Evolutionary conservation across 2,329 filamentous ascomycete species (phyloP), one percentile per base, ranked within the genome.

Genomic region (Colletotrichum caudatum): DNA sequence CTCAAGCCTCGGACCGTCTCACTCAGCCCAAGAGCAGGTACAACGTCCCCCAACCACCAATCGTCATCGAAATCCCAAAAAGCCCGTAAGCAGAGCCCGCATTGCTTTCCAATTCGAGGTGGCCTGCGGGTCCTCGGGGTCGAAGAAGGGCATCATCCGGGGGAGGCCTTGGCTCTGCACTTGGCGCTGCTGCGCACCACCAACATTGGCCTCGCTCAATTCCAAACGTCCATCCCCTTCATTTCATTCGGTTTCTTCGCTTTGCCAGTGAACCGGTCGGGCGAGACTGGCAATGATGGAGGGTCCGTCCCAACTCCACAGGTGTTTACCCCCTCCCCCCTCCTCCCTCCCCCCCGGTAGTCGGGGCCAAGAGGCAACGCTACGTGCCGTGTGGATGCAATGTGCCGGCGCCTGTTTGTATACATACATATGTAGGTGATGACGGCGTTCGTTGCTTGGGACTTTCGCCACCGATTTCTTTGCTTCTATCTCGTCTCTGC

Each of bases 31-130:
- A 35, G 41, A 12, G 4, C 33, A 41, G 50, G 44, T 56, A 16
- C 50, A 26, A 18, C 26, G 26, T 23, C 23, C 46, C 29, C 11
- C 26, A 9, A 20, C 44, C 8, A 57, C 39, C 41, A 71, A 62
- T 63, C 33, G 35, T 26, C 53, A 18, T 33, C 37, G n/a, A 41
- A 29, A 20, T 20, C 29, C 33, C 33, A 53, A 58, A 58, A 59
- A n/a, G 6, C 20, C 65, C 39, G 18, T 37, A 33, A 29, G 58
- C 57, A 54, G 16, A 35, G 53, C 44, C 39, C 69, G 69, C 69
- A 69, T 46, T 51, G 54, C 46, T 64, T 72, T 69, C 65, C 69
- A 50, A 8, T 64, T 64, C 54, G 59, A 72, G 65, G 29, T 50
- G 54, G 16, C 46, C 53, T 29, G 65, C 65, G 65, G 69, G 65